Evolutionary conservation across 2,329 filamentous ascomycete species (phyloP), one percentile per base, ranked within the genome.

Genomic region (Fusarium devonianum): DNA sequence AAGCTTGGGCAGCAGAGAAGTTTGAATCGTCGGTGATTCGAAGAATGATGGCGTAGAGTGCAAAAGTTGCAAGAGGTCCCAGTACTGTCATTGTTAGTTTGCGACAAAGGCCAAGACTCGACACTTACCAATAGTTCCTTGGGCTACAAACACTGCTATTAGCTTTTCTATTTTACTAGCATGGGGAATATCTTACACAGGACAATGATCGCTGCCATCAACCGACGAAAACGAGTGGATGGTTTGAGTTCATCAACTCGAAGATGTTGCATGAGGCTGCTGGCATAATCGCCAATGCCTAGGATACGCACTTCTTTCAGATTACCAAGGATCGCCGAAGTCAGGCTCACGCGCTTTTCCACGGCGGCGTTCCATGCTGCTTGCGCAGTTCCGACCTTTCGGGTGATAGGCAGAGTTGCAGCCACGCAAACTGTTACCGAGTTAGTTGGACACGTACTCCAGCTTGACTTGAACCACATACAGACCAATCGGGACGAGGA

Each of bases 301-400:
- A 67, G 54, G 68, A 71, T 71, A n/a, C 70, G 71, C 13, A 64
- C 57, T 3, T 64, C 67, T 21, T 69, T 71, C 39, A 71, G 70
- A 2, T 53, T 56, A 0, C 62, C 53, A 3, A 71, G 40, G 36
- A 71, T 63, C 4, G 59, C 50, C 0, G 68, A 64, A 0, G 69
- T 71, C 0, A 62, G 61, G 0, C 53, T 44, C 3, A 71, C 50
- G 2, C 69, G 60, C 12, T 54, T 59, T 12, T 71, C 58, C 2
- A 70, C 67, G 1, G 67, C 64, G 2, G 63, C 68, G 12, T 64
- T 57, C 63, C 66, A 67, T 14, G 50, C 28, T 3, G 57, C 61
- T 25, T 65, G 63, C 7, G 56, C 56, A 13, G 58, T 58, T 58
- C 64, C 64, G 38, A 64, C 61, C 9, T 64, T 63, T 10, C 56